Base-by-base conservation (phyloP, 371 early-diverging fungal species). In the Thermomucor indicae-seudaticae region DNA sequence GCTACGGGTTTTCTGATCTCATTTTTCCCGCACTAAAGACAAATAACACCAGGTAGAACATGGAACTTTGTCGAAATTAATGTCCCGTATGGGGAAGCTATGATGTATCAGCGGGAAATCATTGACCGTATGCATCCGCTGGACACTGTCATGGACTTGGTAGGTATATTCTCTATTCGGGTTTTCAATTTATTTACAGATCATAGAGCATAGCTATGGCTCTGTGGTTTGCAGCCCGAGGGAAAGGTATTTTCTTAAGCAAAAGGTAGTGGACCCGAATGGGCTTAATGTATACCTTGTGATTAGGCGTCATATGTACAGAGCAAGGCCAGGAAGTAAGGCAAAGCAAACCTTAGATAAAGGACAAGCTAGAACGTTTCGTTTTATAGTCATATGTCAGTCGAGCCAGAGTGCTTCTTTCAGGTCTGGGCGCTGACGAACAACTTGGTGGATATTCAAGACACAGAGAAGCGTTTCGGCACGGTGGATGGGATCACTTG, bases 391-490 rank as follows among this genome's bases (percentile, higher is more conserved):
- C 44, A 42, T 89, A 86, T 61, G 54, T 62, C 14, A 84, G 86
- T 35, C 71, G 64, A 24, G 86, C 95, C 3, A 76, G 83, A 23
- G 93, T 96, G 1, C 55, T 96, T 25, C 67, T 96, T 1, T 86
- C 90, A 46, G 97, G 97, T 0, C 68, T 97, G n/a, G 97, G 97
- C 22, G 97, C 97, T 0, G 97, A 97, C 57, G 97, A 97, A 58
- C 92, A 90, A 67, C 62, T 96, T 7, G 96, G 88, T 6, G 97
- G 97, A 14, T 96, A 96, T 65, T 85, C 90, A 12, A 80, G 95
- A 6, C 96, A 96, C 57, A 80, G 89, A 23, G 84, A 78, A 34
- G 81, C 86, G 34, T 96, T 79, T 60, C 66, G 81, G 14, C 66
- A 71, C 31, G 70, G 76, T 17, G 71, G 84, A 0, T 91, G 88